These are phyloP conservation scores for Spinacia oleracea DNA, from an alignment of 179 eudicot genomes.

Conservation along the genomic window DNA sequence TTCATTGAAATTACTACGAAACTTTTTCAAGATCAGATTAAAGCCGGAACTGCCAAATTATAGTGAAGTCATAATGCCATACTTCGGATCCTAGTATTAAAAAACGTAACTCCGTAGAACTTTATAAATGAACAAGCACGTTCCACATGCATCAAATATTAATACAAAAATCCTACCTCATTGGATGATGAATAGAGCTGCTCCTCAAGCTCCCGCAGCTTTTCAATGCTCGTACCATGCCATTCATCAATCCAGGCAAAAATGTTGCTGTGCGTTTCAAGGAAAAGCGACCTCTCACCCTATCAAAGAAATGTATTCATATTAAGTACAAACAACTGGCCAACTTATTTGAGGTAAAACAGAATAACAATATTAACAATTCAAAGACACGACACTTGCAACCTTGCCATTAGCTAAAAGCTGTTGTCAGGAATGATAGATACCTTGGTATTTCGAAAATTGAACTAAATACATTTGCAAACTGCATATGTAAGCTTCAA, in stretches of 20 bases:
- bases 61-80: not conserved
- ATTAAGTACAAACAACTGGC: not conserved
- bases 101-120: not conserved
- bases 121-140: not conserved
- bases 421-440: no score
- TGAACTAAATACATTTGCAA: no score
- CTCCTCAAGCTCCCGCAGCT: constrained; percentile 47
- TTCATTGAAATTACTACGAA: not conserved
- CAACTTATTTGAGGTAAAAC: not conserved
- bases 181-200: constrained; percentile 40
- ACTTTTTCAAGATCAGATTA: not conserved
- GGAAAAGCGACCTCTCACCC: constrained; percentile 73
- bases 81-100: not conserved
- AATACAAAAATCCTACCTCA: constrained; percentile 33
- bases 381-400: not conserved
- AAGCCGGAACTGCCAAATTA: not conserved
- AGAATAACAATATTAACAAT: not conserved
- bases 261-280: constrained; percentile 56
- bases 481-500: no score
- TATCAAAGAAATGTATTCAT: constrained; percentile 21
- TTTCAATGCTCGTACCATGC: constrained; percentile 47
- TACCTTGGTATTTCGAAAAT: no score
- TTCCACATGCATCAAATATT: not conserved
- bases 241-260: constrained; percentile 79
- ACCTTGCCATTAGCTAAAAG: not conserved